Percentiles rank a stretch among this genome's conserved stretches.
phyloP scores from a whole-genome alignment of 2,329 filamentous ascomycete species.

The Hypoxylon sp. region DNA sequence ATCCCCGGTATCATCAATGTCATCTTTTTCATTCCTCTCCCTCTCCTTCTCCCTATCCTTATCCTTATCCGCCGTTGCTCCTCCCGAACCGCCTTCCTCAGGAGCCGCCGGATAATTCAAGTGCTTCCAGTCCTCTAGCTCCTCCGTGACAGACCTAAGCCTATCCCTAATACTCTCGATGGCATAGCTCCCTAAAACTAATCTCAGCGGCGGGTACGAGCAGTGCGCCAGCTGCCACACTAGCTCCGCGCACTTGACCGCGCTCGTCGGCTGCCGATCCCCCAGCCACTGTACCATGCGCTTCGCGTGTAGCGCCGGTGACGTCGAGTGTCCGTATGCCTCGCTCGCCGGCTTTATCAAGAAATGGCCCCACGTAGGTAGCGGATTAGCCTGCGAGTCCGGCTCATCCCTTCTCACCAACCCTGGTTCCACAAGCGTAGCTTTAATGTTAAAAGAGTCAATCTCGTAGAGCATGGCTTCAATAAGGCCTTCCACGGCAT shows the following conservation, averaged over 20 bases:
- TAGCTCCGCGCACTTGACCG: constrained; percentile 91
- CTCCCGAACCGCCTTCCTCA: constrained; percentile 51
- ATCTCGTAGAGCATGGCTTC: constrained; percentile 98
- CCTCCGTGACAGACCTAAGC: constrained; percentile 90
- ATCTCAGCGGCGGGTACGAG: constrained; percentile 87
- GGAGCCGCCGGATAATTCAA: constrained; percentile 73
- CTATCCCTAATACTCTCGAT: constrained; percentile 96
- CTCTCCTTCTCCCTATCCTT: constrained; percentile 47
- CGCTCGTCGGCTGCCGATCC: constrained; percentile 91
- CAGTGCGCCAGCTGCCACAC: constrained; percentile 97
- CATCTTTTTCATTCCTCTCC: background rate
- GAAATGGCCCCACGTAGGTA: constrained; percentile 92
- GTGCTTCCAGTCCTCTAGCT: constrained; percentile 94
- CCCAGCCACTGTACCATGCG: constrained; percentile 95
- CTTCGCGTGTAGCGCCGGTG: constrained; percentile 88
- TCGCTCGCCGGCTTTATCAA: constrained; percentile 87
- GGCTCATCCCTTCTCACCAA: constrained; percentile 89
- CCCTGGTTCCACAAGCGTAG: constrained; percentile 91
- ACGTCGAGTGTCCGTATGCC: constrained; percentile 81
- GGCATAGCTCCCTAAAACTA: constrained; percentile 92
- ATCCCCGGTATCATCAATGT: constrained; percentile 46
- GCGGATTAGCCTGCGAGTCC: constrained; percentile 64
- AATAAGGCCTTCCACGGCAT: constrained; percentile 94
- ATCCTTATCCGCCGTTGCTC: constrained; percentile 47
- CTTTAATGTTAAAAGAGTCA: constrained; percentile 90